Conservation (phyloP, 169 alveolate genomes). For the Plasmodium vivax region DNA sequence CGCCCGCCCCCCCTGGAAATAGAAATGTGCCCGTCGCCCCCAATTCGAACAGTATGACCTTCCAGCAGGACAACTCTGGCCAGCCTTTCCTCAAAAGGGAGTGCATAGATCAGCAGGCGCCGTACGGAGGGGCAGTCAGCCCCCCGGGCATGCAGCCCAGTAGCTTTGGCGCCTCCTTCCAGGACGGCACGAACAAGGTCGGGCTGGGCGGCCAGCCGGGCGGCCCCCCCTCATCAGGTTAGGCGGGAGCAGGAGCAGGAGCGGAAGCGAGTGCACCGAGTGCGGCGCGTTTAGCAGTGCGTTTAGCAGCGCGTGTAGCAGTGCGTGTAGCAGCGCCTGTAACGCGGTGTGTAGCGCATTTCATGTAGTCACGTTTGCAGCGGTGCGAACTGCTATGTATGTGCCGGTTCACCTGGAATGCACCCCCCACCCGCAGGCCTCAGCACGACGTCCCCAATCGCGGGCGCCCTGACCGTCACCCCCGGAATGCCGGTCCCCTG, state of each 20-base stretch:
- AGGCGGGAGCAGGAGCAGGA: neutral
- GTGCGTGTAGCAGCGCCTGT: neutral
- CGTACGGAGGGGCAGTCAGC: neutral
- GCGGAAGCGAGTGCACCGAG: too few species aligned
- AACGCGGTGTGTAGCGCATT: too few species aligned
- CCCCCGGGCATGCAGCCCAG: constrained; percentile 11
- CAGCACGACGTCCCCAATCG: constrained; percentile 87
- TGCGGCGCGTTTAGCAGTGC: too few species aligned
- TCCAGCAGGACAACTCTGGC: neutral
- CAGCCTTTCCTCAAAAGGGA: constrained; percentile 40
- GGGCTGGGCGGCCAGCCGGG: neutral
- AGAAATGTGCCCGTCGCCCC: constrained; percentile 14
- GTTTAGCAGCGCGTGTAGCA: too few species aligned
- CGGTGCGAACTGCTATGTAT: neutral
- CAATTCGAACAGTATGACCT: neutral
- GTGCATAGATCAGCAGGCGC: constrained; percentile 5
- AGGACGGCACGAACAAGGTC: neutral
- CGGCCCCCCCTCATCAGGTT: constrained; percentile 6
- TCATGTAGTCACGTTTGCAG: neutral
- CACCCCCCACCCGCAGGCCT: neutral
- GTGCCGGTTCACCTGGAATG: neutral
- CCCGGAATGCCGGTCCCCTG: constrained; percentile 93
- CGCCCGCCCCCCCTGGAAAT: constrained; percentile 10
- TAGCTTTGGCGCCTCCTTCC: neutral
- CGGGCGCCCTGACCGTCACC: constrained; percentile 87